These are phyloP conservation scores for Amanita thiersii DNA, from an alignment of 768 basidiomycete species.

Conservation along the genomic window DNA sequence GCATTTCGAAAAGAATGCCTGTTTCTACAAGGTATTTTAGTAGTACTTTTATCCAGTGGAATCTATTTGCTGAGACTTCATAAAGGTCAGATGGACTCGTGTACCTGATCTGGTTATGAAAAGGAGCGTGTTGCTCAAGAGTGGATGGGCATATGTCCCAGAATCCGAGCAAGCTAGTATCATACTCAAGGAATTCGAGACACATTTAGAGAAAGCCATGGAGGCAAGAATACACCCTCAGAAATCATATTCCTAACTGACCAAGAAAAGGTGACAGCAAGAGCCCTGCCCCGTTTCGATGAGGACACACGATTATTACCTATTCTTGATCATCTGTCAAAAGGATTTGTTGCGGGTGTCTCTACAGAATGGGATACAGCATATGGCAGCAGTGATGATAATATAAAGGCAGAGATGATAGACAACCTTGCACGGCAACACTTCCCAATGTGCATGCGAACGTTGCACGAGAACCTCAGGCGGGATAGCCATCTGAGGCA, in stretches of 20 bases:
- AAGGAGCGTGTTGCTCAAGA: slow-evolving; percentile 67
- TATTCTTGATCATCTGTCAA: slow-evolving; percentile 83
- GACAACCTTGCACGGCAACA: slow-evolving; percentile 80
- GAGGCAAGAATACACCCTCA: slow-evolving; percentile 42
- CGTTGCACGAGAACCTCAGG: slow-evolving; percentile 71
- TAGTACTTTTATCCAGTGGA: not conserved
- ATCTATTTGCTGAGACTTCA: not conserved
- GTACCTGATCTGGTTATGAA: slow-evolving; percentile 88
- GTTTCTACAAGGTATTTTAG: slow-evolving; percentile 65
- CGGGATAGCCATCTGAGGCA: slow-evolving; percentile 87
- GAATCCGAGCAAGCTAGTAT: slow-evolving; percentile 71
- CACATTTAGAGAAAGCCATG: slow-evolving; percentile 61
- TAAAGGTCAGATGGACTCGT: slow-evolving; percentile 90
- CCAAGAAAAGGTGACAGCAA: slow-evolving; percentile 62
- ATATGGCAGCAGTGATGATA: slow-evolving; percentile 43
- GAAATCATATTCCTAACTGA: not conserved
- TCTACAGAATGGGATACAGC: slow-evolving; percentile 70
- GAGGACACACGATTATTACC: slow-evolving; percentile 90
- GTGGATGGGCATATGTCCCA: slow-evolving; percentile 88
- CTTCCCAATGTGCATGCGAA: slow-evolving; percentile 95
- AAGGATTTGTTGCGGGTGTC: slow-evolving; percentile 89
- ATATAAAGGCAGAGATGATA: slow-evolving; percentile 90
- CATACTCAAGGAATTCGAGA: slow-evolving; percentile 80
- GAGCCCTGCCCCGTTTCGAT: slow-evolving; percentile 82
- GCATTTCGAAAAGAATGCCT: slow-evolving; percentile 41